These are phyloP conservation scores for Phytopythium montanum DNA, from an alignment of 352 stramenopile genomes.

Conservation along the genomic window DNA sequence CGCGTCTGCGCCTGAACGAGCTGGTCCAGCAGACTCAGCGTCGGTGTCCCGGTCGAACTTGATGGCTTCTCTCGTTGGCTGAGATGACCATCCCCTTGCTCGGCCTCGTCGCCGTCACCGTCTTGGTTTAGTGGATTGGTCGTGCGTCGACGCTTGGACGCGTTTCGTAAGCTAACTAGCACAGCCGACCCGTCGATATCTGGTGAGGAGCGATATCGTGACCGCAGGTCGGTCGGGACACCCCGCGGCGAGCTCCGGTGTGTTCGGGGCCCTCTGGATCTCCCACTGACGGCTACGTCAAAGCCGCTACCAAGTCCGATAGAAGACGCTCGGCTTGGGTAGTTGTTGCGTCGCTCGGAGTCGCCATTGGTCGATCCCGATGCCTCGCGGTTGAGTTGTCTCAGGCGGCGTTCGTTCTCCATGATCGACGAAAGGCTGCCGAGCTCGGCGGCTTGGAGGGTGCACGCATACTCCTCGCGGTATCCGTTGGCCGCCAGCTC, in stretches of 20 bases:
- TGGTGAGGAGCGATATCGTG: not conserved
- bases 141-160: not conserved
- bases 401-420: constrained; percentile 4
- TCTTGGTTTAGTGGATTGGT: not conserved
- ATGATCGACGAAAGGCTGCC: constrained; percentile 25
- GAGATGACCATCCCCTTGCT: constrained; percentile 4
- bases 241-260: not conserved
- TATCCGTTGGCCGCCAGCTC: constrained; percentile 28
- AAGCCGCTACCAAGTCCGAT: not conserved
- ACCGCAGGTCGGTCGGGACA: not conserved
- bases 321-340: not conserved
- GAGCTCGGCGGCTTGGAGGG: constrained; percentile 29
- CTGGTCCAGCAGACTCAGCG: constrained; percentile 22
- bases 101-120: not conserved
- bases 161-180: not conserved
- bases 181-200: not conserved
- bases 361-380: not conserved
- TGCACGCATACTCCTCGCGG: constrained; percentile 27
- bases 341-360: not conserved
- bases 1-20: constrained; percentile 30
- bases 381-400: constrained; percentile 3
- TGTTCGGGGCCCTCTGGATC: not conserved
- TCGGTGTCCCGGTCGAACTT: constrained; percentile 13
- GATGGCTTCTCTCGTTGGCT: constrained; percentile 1
- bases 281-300: not conserved